phyloP scores from a whole-genome alignment of 306 rosid genomes.

The Hippophae tibetana region DNA sequence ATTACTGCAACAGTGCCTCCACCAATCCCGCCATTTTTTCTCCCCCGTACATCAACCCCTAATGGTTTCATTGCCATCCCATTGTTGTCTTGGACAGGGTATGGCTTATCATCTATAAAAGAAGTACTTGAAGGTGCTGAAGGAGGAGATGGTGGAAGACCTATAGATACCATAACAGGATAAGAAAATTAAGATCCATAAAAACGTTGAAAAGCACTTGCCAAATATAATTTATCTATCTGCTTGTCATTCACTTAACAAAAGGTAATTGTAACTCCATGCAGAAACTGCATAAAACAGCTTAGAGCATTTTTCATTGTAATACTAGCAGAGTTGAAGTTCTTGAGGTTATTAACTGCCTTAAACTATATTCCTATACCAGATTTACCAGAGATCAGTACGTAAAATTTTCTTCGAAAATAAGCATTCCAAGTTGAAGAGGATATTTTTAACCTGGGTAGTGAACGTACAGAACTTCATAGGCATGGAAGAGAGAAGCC shows the following conservation, averaged over 20 bases:
- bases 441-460: slow-evolving; percentile 57
- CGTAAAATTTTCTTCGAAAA: not conserved
- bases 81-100: slow-evolving; percentile 32
- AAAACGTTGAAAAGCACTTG: too few relatives aligned
- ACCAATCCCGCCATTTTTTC: slow-evolving; percentile 36
- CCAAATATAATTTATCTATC: too few relatives aligned
- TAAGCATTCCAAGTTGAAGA: not conserved
- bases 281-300: too few relatives aligned
- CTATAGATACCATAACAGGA: slow-evolving; percentile 30
- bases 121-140: slow-evolving; percentile 41
- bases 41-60: slow-evolving; percentile 68
- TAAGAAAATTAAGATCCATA: too few relatives aligned
- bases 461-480: slow-evolving; percentile 63
- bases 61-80: slow-evolving; percentile 68
- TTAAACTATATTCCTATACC: not conserved
- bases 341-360: slow-evolving; percentile 6
- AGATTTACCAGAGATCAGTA: not conserved
- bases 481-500: slow-evolving; percentile 59
- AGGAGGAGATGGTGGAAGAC: slow-evolving; percentile 98
- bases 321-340: not conserved
- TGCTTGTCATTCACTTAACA: too few relatives aligned
- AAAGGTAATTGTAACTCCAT: too few relatives aligned
- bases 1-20: slow-evolving; percentile 43
- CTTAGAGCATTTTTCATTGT: not conserved
- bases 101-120: slow-evolving; percentile 48